phyloP scores from a whole-genome alignment of 345 rosid genomes.

The Carallia brachiata region DNA sequence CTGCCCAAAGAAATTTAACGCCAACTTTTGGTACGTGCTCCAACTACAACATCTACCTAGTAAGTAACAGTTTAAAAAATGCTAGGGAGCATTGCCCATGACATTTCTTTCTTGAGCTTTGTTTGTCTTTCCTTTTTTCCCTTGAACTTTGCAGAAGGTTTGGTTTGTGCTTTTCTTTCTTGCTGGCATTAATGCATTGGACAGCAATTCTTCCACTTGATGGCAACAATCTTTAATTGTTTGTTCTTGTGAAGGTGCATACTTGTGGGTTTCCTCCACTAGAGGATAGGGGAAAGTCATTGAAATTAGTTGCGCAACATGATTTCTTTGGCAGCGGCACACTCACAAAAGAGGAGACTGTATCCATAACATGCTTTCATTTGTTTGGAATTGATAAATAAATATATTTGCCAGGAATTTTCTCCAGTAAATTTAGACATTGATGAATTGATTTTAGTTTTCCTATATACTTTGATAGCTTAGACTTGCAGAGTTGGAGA shows the following conservation, averaged over 20 bases:
- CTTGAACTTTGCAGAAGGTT: background rate
- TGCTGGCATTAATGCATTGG: background rate
- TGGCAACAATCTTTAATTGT: background rate
- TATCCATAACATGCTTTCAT: constrained; percentile 38
- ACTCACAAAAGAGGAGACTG: constrained; percentile 75
- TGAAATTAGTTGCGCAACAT: constrained; percentile 56
- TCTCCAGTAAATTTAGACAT: constrained; percentile 1
- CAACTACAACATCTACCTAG: too few species aligned
- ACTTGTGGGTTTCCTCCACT: constrained; percentile 95
- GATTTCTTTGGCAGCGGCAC: constrained; percentile 87
- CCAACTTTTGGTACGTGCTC: too few species aligned
- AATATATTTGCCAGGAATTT: constrained; percentile 2
- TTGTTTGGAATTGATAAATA: constrained; percentile 6
- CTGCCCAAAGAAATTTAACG: too few species aligned
- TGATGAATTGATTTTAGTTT: constrained; percentile 6
- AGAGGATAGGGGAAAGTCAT: constrained; percentile 79
- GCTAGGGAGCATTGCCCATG: too few species aligned
- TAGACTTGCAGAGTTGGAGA: constrained; percentile 61
- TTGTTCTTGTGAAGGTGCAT: constrained; percentile 51
- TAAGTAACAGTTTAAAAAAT: too few species aligned
- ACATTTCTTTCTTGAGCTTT: too few species aligned
- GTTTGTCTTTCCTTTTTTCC: too few species aligned
- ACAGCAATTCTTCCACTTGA: background rate
- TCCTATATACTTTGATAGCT: constrained; percentile 52
- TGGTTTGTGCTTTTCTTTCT: background rate